Conservation (phyloP, 768 basidiomycete genomes). For the Coprinopsis cinerea region DNA sequence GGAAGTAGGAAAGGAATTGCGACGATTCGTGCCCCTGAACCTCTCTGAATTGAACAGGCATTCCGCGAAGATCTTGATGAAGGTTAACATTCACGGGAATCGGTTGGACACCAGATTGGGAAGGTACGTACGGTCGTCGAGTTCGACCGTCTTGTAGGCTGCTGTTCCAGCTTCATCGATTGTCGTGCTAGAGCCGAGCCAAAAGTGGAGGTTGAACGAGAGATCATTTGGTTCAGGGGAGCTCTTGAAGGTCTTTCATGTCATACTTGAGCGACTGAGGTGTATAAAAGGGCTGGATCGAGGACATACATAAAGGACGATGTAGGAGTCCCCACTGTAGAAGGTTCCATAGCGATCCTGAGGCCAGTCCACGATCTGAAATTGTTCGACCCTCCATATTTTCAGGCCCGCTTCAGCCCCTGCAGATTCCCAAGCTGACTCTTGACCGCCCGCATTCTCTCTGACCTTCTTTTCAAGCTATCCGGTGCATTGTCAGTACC, state of each 20-base stretch:
- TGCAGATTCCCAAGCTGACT: constrained; percentile 45
- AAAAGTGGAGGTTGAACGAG: constrained; percentile 59
- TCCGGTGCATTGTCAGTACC: not conserved
- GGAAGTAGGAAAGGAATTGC: constrained; percentile 29
- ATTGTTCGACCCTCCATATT: constrained; percentile 58
- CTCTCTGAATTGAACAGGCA: constrained; percentile 57
- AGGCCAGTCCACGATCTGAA: constrained; percentile 49
- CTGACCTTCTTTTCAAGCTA: constrained; percentile 57
- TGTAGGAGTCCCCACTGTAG: constrained; percentile 63
- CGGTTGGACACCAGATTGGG: not conserved
- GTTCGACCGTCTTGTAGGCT: constrained; percentile 61
- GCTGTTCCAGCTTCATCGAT: constrained; percentile 61
- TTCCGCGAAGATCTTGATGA: constrained; percentile 44
- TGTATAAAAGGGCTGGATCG: not conserved
- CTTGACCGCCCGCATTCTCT: constrained; percentile 44
- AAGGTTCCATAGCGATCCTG: constrained; percentile 45
- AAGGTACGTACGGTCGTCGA: constrained; percentile 50
- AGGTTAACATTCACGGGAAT: not conserved
- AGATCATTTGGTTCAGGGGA: constrained; percentile 39
- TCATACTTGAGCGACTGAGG: not conserved
- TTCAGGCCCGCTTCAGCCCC: constrained; percentile 39
- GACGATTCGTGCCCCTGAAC: constrained; percentile 54
- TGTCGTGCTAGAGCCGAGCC: constrained; percentile 53
- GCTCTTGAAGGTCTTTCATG: constrained; percentile 50
- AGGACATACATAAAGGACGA: constrained; percentile 49